A percentile compares a stretch with the other conserved stretches of the same genome.
These are phyloP conservation scores for Hymenoscyphus fraxineus DNA, from an alignment of 2,329 filamentous ascomycete species.

Conservation along the genomic window DNA sequence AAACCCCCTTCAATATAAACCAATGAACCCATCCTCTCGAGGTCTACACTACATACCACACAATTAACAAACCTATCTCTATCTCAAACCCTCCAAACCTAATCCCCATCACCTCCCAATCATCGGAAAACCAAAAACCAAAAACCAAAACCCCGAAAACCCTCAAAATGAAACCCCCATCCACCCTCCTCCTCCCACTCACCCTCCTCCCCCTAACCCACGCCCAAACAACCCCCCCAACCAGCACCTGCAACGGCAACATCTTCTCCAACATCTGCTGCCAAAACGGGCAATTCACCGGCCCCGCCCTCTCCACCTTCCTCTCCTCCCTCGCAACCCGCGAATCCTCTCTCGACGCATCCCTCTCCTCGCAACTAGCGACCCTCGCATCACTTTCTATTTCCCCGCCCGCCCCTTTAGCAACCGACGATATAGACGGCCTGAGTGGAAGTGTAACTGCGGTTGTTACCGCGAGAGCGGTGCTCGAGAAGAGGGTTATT, in stretches of 20 bases:
- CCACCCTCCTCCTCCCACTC: background rate
- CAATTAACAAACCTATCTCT: background rate
- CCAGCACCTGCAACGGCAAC: background rate
- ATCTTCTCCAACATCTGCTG: background rate
- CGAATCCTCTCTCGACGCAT: background rate
- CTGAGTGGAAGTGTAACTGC: background rate
- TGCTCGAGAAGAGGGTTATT: background rate
- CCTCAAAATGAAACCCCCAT: background rate
- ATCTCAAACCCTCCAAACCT: background rate
- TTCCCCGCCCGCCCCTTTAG: background rate
- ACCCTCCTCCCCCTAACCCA: background rate
- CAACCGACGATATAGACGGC: background rate
- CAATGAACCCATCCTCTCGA: too few relatives aligned
- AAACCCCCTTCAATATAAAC: too few relatives aligned
- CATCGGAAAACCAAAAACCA: background rate
- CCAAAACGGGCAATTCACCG: background rate
- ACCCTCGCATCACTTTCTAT: background rate
- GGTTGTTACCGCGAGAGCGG: background rate
- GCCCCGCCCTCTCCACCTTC: background rate
- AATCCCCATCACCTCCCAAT: too few relatives aligned
- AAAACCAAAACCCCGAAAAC: too few relatives aligned
- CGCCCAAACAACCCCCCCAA: background rate
- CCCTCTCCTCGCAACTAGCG: background rate
- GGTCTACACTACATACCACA: too few relatives aligned
- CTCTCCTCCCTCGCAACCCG: background rate